Evolutionary conservation across 768 basidiomycete genomes (phyloP).

Genomic region (Floccularia luteovirens): DNA sequence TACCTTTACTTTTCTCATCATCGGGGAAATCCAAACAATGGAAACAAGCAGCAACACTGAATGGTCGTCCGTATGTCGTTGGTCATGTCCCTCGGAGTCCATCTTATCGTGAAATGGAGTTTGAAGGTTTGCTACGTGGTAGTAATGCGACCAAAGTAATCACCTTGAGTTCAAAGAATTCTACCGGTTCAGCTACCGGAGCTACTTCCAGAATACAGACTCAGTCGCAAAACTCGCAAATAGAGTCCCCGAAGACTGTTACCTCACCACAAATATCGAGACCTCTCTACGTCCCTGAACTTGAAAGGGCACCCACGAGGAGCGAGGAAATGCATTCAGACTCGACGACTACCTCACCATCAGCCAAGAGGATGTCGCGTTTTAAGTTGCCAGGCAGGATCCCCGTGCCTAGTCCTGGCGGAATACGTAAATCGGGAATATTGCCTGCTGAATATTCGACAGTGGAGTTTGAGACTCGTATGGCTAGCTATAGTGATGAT

Average conservation of each 20-base stretch:
- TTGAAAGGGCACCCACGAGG: slow-evolving; percentile 15
- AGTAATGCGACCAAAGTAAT: slow-evolving; percentile 39
- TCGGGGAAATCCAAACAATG: slow-evolving; percentile 49
- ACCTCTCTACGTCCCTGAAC: slow-evolving; percentile 12
- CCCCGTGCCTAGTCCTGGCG: slow-evolving; percentile 48
- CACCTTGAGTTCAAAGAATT: slow-evolving; percentile 22
- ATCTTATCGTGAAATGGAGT: slow-evolving; percentile 62
- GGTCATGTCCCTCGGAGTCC: slow-evolving; percentile 49
- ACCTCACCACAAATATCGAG: slow-evolving; percentile 9
- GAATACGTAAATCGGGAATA: slow-evolving; percentile 38
- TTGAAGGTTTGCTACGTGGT: slow-evolving; percentile 65
- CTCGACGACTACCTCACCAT: slow-evolving; percentile 19
- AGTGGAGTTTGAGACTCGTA: slow-evolving; percentile 77
- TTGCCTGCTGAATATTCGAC: slow-evolving; percentile 72
- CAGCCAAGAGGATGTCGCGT: slow-evolving; percentile 36
- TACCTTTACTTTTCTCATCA: slow-evolving; percentile 63
- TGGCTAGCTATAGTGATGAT: slow-evolving; percentile 56
- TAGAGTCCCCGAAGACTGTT: slow-evolving; percentile 3
- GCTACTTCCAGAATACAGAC: slow-evolving; percentile 11
- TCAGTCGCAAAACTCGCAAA: slow-evolving; percentile 10
- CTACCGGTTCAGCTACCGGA: too few relatives aligned
- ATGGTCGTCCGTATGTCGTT: slow-evolving; percentile 69
- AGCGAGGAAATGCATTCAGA: slow-evolving; percentile 28
- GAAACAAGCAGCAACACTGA: slow-evolving; percentile 79
- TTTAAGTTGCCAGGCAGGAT: slow-evolving; percentile 50